phyloP scores from a whole-genome alignment of 495 filamentous ascomycete species.

The Clavariopsis aquatica region DNA sequence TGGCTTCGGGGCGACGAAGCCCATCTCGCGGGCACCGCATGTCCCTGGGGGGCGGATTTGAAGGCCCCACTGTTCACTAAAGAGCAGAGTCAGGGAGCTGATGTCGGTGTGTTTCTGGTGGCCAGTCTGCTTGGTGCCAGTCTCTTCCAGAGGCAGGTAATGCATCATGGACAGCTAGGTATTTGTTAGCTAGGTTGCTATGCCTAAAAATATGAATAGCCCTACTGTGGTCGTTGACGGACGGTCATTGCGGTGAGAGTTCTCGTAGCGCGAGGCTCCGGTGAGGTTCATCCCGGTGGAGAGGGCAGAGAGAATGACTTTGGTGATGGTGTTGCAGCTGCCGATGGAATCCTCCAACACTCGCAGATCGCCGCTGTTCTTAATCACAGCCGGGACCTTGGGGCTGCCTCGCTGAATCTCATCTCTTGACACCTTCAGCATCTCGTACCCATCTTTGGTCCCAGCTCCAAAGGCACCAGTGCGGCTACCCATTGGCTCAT shows the following conservation, averaged over 20 bases:
- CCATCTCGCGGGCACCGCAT: constrained; percentile 48
- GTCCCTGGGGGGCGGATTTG: constrained; percentile 54
- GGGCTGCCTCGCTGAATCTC: constrained; percentile 32
- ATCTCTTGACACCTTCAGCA: constrained; percentile 51
- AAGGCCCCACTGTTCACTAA: constrained; percentile 59
- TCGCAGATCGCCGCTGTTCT: constrained; percentile 52
- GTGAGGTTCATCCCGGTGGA: constrained; percentile 50
- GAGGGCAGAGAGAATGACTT: constrained; percentile 54
- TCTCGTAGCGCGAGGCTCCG: constrained; percentile 53
- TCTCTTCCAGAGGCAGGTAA: constrained; percentile 20
- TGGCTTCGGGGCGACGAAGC: constrained; percentile 53
- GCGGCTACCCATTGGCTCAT: constrained; percentile 54
- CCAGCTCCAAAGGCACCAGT: constrained; percentile 50
- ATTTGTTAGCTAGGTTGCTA: constrained; percentile 47
- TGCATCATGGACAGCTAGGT: constrained; percentile 35
- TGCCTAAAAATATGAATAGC: constrained; percentile 46
- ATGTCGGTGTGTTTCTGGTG: constrained; percentile 61
- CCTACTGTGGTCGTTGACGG: constrained; percentile 48
- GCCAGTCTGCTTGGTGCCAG: constrained; percentile 13
- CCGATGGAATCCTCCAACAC: constrained; percentile 47
- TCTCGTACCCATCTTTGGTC: constrained; percentile 58
- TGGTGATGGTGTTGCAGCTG: constrained; percentile 54
- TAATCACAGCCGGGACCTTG: constrained; percentile 49
- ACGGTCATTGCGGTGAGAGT: constrained; percentile 54
- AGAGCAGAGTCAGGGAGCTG: constrained; percentile 58